Evolutionary conservation across 768 basidiomycete species (phyloP).

Genomic region (Mycena amicta): DNA sequence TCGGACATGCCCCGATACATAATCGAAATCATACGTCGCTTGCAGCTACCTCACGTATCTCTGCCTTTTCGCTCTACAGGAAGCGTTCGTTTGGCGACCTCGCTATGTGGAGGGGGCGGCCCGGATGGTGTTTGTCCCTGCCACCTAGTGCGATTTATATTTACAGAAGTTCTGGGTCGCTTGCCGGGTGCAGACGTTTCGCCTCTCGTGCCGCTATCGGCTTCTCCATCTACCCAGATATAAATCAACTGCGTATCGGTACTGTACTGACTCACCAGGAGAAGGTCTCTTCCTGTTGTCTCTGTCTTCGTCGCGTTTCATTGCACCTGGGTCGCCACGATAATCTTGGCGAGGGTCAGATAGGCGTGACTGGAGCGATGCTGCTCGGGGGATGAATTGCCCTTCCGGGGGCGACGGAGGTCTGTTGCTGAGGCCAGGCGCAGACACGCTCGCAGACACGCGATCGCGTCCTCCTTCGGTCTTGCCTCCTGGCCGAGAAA

Average conservation of each 20-base stretch:
- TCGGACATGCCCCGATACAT: no score
- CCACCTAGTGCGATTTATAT: no score
- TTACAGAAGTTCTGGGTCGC: background rate
- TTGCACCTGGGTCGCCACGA: conserved; percentile 41
- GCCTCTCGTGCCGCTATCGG: background rate
- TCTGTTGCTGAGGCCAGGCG: conserved; percentile 25
- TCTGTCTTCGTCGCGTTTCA: conserved; percentile 62
- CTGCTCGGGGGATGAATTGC: conserved; percentile 14
- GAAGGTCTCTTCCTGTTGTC: conserved; percentile 69
- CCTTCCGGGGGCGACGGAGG: conserved; percentile 14
- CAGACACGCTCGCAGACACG: conserved; percentile 26
- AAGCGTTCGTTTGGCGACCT: background rate
- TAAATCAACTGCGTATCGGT: background rate
- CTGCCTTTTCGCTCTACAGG: background rate
- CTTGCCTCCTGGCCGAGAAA: conserved; percentile 40
- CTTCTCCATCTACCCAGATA: background rate
- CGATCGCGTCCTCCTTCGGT: conserved; percentile 45
- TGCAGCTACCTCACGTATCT: background rate
- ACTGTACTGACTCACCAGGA: conserved; percentile 54
- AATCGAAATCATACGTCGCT: no score
- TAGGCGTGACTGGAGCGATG: conserved; percentile 58
- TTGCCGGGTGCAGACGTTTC: background rate
- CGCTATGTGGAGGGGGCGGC: background rate
- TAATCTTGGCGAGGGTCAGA: conserved; percentile 61
- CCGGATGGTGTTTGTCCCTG: no score